Evolutionary conservation across 345 rosid species (phyloP).

Genomic region (Eucalyptus brandiana): DNA sequence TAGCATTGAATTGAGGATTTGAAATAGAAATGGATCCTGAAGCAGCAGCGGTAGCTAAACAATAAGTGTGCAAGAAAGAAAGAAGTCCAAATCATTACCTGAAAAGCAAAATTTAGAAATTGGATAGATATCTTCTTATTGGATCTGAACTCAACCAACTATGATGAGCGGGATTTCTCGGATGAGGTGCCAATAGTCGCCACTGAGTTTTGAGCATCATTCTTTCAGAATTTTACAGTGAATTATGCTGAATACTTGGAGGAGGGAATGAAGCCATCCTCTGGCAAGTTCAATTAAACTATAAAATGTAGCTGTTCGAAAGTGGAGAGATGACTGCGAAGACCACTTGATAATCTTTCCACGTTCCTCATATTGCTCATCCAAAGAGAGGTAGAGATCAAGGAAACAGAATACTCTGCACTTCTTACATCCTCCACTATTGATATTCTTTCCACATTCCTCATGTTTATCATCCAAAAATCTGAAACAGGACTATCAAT

Average conservation of each 20-base stretch:
- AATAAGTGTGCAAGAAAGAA: not conserved
- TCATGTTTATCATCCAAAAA: not conserved
- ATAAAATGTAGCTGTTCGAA: not conserved
- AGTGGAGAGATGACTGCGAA: not conserved
- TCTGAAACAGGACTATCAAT: not conserved
- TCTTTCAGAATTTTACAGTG: not conserved
- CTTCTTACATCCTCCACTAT: not conserved
- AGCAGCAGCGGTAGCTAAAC: not conserved
- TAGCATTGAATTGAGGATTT: not conserved
- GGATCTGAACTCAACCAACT: not conserved
- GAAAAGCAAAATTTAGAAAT: not conserved
- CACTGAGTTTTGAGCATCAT: not conserved
- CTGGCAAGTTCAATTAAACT: not conserved
- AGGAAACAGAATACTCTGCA: rapidly evolving
- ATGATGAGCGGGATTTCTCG: not conserved
- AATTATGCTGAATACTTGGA: not conserved
- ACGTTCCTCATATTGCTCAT: not conserved
- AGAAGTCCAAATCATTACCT: not conserved
- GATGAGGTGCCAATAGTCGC: not conserved
- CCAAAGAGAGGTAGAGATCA: rapidly evolving
- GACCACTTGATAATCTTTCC: not conserved
- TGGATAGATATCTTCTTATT: not conserved
- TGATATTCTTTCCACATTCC: not conserved
- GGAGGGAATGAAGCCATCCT: not conserved
- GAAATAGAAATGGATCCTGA: not conserved